phyloP scores from a whole-genome alignment of 257 asterid species.

The Orobanche coerulescens region DNA sequence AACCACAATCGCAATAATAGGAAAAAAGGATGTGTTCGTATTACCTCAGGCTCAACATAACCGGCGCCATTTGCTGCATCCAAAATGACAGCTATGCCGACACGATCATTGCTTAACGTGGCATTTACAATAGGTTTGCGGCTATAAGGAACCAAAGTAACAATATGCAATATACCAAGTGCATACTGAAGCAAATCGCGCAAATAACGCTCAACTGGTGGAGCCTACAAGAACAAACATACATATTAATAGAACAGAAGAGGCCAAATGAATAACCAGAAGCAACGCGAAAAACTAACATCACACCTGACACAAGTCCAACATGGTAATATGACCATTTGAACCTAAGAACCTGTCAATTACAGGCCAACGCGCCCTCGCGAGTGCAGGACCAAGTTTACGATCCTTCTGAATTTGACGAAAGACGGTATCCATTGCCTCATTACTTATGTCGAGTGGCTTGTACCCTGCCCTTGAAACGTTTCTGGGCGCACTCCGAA shows the following conservation, averaged over 20 bases:
- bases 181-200: constrained; percentile 95
- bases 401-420: constrained; percentile 92
- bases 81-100: constrained; percentile 90
- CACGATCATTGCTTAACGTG: constrained; percentile 85
- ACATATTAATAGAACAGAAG: constrained; percentile 11
- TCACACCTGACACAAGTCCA: constrained; percentile 94
- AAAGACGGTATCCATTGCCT: constrained; percentile 84
- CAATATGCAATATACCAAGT: constrained; percentile 80
- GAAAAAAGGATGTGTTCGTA: neutral
- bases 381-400: constrained; percentile 82
- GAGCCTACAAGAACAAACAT: constrained; percentile 53
- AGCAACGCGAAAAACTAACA: neutral
- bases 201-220: constrained; percentile 95
- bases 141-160: constrained; percentile 78
- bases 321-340: constrained; percentile 87
- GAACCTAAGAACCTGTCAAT: constrained; percentile 70
- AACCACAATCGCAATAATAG: too few relatives aligned
- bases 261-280: constrained; percentile 4
- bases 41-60: constrained; percentile 93
- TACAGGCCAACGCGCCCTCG: constrained; percentile 80
- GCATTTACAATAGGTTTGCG: constrained; percentile 80
- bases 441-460: constrained; percentile 91
- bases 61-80: constrained; percentile 97
- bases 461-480: constrained; percentile 77
- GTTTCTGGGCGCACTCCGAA: constrained; percentile 75